phyloP scores from a whole-genome alignment of 768 basidiomycete species.

The Pleurotus citrinopileatus region DNA sequence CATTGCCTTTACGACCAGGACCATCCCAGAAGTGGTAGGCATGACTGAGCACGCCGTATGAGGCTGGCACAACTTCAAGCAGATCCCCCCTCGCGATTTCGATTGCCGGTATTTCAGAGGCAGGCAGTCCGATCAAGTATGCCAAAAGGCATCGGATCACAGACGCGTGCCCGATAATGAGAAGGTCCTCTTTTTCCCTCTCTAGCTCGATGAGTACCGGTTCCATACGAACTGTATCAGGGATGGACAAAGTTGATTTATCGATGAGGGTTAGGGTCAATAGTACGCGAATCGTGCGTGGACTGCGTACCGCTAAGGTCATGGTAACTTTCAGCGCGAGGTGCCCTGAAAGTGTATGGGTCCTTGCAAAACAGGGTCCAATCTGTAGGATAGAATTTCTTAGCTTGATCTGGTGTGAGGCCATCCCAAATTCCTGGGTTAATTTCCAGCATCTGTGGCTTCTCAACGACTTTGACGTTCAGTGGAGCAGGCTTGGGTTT shows the following conservation, averaged over 20 bases:
- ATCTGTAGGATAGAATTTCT: constrained; percentile 88
- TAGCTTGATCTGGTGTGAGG: constrained; percentile 84
- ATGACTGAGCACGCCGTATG: constrained; percentile 86
- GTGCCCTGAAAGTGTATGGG: constrained; percentile 89
- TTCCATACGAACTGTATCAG: constrained; percentile 78
- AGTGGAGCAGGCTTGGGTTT: constrained; percentile 17
- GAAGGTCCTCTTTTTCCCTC: constrained; percentile 87
- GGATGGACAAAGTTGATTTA: constrained; percentile 9
- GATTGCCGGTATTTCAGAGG: constrained; percentile 95
- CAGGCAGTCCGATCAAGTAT: constrained; percentile 90
- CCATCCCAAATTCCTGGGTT: constrained; percentile 99
- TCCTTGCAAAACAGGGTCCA: constrained; percentile 92
- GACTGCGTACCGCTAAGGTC: constrained; percentile 71
- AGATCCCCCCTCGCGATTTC: constrained; percentile 96
- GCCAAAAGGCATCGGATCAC: constrained; percentile 96
- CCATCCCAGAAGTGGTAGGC: constrained; percentile 94
- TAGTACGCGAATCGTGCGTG: background rate
- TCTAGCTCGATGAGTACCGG: constrained; percentile 92
- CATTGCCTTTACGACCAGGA: constrained; percentile 56
- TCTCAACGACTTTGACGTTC: constrained; percentile 86
- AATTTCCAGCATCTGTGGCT: constrained; percentile 96
- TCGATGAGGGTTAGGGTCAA: constrained; percentile 1
- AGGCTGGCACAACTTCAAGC: constrained; percentile 88
- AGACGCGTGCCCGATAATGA: constrained; percentile 96
- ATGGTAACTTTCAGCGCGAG: constrained; percentile 96